phyloP scores from a whole-genome alignment of 495 filamentous ascomycete genomes.

The Ramalina intermedia region DNA sequence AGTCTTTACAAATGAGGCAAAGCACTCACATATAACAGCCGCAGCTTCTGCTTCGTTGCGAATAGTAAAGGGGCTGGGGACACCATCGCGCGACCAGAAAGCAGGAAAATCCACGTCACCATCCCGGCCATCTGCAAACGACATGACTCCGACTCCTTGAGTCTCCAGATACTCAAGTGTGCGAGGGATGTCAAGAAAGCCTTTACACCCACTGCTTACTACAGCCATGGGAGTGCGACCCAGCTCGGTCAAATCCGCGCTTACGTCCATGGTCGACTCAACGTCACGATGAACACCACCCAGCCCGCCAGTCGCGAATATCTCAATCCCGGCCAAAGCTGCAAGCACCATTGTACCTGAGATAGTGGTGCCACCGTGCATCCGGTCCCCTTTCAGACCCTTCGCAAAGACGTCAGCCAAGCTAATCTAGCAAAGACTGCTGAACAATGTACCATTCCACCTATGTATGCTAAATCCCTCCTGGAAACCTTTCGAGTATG shows the following conservation, averaged over 20 bases:
- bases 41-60: slow-evolving; percentile 69
- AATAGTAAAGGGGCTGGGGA: slow-evolving; percentile 61
- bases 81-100: slow-evolving; percentile 74
- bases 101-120: slow-evolving; percentile 68
- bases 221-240: slow-evolving; percentile 85
- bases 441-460: slow-evolving; percentile 51
- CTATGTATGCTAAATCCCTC: slow-evolving; percentile 68
- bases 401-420: background rate
- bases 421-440: slow-evolving; percentile 2
- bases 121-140: slow-evolving; percentile 66
- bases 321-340: slow-evolving; percentile 70
- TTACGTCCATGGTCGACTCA: slow-evolving; percentile 72
- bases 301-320: slow-evolving; percentile 73
- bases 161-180: slow-evolving; percentile 94
- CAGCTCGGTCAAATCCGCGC: slow-evolving; percentile 83
- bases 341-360: slow-evolving; percentile 87
- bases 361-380: slow-evolving; percentile 86
- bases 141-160: slow-evolving; percentile 72
- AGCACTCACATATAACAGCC: slow-evolving; percentile 56
- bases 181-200: slow-evolving; percentile 81
- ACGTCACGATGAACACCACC: slow-evolving; percentile 88
- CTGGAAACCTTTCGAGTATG: slow-evolving; percentile 68
- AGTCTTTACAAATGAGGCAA: background rate
- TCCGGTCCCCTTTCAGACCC: slow-evolving; percentile 32
- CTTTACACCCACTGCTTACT: slow-evolving; percentile 81